These are phyloP conservation scores for Aspergillus cejpii DNA, from an alignment of 2,329 filamentous ascomycete genomes.

Conservation along the genomic window DNA sequence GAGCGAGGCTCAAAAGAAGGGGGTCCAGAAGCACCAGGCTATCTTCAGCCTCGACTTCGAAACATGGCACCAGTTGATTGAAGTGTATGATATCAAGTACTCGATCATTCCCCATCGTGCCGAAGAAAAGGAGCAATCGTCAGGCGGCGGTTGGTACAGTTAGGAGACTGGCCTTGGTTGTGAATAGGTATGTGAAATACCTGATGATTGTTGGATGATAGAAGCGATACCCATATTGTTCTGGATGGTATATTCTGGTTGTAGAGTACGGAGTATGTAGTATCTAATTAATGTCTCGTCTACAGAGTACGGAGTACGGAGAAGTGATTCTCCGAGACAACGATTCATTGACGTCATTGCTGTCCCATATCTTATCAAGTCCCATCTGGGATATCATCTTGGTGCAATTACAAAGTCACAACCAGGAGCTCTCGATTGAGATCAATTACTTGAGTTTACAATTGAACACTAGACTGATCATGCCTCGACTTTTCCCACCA, in stretches of 20 bases:
- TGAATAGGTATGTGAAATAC: background rate
- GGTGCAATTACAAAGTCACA: background rate
- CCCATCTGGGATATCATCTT: background rate
- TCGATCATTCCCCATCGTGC: conserved; percentile 78
- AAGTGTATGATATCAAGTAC: conserved; percentile 67
- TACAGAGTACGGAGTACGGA: too few relatives aligned
- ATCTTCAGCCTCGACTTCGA: conserved; percentile 82
- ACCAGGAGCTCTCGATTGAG: too few relatives aligned
- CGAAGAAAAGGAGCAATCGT: conserved; percentile 50
- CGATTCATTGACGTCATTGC: background rate
- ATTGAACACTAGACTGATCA: too few relatives aligned
- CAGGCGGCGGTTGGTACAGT: conserved; percentile 59
- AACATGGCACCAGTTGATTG: conserved; percentile 71
- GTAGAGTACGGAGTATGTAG: background rate
- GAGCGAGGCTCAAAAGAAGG: conserved; percentile 45
- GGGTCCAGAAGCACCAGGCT: conserved; percentile 69
- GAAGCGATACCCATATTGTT: conserved; percentile 15
- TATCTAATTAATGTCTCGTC: background rate
- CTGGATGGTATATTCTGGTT: background rate
- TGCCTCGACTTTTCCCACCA: conserved; percentile 53
- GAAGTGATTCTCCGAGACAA: background rate
- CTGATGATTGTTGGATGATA: conserved; percentile 2
- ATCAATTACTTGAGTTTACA: background rate
- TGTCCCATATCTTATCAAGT: background rate
- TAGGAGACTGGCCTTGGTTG: conserved; percentile 25